phyloP scores from a whole-genome alignment of 1,139 yeast species.

The Ashbya aceris region DNA sequence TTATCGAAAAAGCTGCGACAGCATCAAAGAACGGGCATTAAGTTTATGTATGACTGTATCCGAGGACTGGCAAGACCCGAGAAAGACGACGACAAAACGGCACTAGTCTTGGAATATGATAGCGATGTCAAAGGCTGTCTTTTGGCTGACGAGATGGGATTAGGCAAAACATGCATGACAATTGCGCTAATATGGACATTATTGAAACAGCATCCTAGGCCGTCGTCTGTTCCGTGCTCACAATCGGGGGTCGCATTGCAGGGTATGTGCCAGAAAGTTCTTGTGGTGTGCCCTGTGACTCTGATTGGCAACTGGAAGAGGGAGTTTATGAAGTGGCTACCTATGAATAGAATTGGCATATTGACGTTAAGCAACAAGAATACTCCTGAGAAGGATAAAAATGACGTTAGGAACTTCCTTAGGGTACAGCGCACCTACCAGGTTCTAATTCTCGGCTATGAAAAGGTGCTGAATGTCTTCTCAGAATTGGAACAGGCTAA shows the following conservation, averaged over 20 bases:
- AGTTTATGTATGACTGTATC: slow-evolving; percentile 71
- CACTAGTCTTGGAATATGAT: slow-evolving; percentile 32
- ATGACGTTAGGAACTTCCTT: slow-evolving; percentile 52
- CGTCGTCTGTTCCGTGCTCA: slow-evolving; percentile 19
- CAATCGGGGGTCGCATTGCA: slow-evolving; percentile 24
- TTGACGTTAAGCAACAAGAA: slow-evolving; percentile 44
- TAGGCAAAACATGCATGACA: slow-evolving; percentile 87
- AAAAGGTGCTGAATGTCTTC: slow-evolving; percentile 37
- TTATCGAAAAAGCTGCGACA: slow-evolving; percentile 53
- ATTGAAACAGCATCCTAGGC: slow-evolving; percentile 59
- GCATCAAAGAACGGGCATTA: slow-evolving; percentile 80
- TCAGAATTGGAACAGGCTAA: slow-evolving; percentile 42
- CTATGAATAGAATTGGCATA: slow-evolving; percentile 50
- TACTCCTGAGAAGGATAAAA: slow-evolving; percentile 44
- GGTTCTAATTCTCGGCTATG: slow-evolving; percentile 81
- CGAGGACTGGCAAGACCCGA: slow-evolving; percentile 44
- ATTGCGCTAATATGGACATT: slow-evolving; percentile 80
- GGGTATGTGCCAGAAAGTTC: slow-evolving; percentile 39
- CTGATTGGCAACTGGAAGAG: slow-evolving; percentile 78
- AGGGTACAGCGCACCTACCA: slow-evolving; percentile 61
- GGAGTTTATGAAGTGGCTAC: slow-evolving; percentile 89
- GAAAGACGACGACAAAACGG: slow-evolving; percentile 10
- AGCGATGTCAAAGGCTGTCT: slow-evolving; percentile 54
- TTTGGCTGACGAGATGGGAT: slow-evolving; percentile 95
- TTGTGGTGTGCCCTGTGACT: slow-evolving; percentile 90